These are phyloP conservation scores for Carex littledalei DNA, from an alignment of 176 grass and related monocot species.

Conservation along the genomic window DNA sequence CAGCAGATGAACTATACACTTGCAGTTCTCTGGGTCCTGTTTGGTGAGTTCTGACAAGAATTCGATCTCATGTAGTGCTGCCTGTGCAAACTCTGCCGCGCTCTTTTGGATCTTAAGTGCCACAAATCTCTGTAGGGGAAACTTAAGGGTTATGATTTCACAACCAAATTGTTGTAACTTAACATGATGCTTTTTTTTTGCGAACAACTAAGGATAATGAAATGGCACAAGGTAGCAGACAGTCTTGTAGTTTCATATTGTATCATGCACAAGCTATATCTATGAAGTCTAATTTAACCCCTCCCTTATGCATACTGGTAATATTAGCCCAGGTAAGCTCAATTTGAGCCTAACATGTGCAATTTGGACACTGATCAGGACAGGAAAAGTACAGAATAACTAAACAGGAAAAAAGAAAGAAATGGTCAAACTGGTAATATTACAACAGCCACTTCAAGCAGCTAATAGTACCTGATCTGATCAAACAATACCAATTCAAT, in stretches of 20 bases:
- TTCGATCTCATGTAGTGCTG: conserved; percentile 93
- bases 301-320: no score
- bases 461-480: no score
- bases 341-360: no score
- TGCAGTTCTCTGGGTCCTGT: conserved; percentile 59
- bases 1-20: conserved; percentile 72
- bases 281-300: no score
- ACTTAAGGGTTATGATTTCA: background rate
- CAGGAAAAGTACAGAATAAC: no score
- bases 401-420: no score
- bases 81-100: conserved; percentile 78
- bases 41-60: conserved; percentile 69
- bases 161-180: background rate
- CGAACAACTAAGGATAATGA: background rate
- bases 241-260: background rate
- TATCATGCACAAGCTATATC: background rate
- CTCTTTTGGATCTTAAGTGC: conserved; percentile 99
- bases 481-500: no score
- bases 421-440: no score
- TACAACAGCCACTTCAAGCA: no score
- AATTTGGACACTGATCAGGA: no score
- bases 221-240: background rate
- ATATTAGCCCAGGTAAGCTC: no score
- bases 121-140: conserved; percentile 67
- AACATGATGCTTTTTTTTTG: background rate